Conservation (phyloP, 129 eudicot species). For the Chrysanthemum seticuspe region DNA sequence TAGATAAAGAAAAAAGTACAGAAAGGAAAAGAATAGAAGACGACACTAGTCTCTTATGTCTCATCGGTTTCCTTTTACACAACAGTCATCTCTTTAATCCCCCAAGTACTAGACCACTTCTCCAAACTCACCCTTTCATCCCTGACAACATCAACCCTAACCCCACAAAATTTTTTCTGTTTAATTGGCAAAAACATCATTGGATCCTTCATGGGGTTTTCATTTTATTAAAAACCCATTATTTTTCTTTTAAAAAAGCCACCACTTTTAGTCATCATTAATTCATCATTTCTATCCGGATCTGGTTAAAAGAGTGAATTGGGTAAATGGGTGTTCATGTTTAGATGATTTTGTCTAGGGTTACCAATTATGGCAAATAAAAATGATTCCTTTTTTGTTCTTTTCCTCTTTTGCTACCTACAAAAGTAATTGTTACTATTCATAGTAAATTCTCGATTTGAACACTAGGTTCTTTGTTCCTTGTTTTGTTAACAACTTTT, state of each 20-base stretch:
- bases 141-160: constrained; percentile 21
- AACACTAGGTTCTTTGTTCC: constrained; percentile 36
- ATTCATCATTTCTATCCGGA: constrained; percentile 26
- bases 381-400: constrained; percentile 25
- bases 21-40: background rate
- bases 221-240: constrained; percentile 11
- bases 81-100: constrained; percentile 28
- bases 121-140: constrained; percentile 33
- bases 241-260: background rate
- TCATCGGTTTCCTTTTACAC: constrained; percentile 33
- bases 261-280: constrained; percentile 21
- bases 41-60: constrained; percentile 15
- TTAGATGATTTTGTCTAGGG: constrained; percentile 31
- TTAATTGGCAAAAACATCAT: background rate
- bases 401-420: constrained; percentile 22
- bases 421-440: constrained; percentile 26
- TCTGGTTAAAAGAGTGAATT: constrained; percentile 33
- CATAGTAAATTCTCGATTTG: constrained; percentile 34
- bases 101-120: constrained; percentile 39
- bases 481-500: constrained; percentile 20
- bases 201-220: constrained; percentile 21
- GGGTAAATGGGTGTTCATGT: constrained; percentile 31
- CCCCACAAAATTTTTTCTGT: constrained; percentile 4
- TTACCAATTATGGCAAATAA: constrained; percentile 46
- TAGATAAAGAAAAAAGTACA: background rate